Evolutionary conservation across 495 filamentous ascomycete species (phyloP), one percentile per base, ranked within the genome.

Genomic region (Aspergillus campestris): DNA sequence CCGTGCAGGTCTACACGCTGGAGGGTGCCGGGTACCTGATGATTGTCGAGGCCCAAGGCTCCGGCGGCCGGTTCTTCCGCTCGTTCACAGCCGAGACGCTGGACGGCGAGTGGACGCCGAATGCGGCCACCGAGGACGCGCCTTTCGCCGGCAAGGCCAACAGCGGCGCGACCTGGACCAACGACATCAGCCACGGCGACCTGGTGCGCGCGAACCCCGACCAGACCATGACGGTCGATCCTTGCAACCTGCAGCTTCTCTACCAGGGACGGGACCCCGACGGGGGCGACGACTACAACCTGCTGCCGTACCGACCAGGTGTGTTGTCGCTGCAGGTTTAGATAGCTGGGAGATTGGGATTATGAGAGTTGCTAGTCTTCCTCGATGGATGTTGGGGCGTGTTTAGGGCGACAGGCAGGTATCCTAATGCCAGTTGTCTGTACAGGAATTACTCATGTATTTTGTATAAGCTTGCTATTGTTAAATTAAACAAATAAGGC

Each of bases 141-240:
- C 72, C 80, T 3, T 84, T 82, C 40, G 80, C 80, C 3, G 78
- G 80, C 40, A 77, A 75, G 56, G 72, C 71, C 14, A 82, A 84
- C 56, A 79, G 71, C 45, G 75, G 74, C 40, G 74, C 75, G 1
- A 70, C 68, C 36, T 84, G 80, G 80, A 81, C 79, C 35, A 70
- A 79, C 57, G 77, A 80, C 45, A 81, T 84, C 56, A 79, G 74
- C 48, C 77, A 80, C 44, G 80, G 80, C 11, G 79, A 82, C 39
- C 48, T 83, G 34, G 59, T 84, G 24, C 67, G 78, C 45, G 58
- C 24, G 39, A 74, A 66, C 42, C 48, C 69, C 5, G 78, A 83
- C 50, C 71, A 83, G 58, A 81, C 74, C 2, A 70, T 75, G 60
- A 67, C 69, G 8, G 52, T 81, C 30, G 72, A 78, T 47, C 63